Evolutionary conservation across 2,329 filamentous ascomycete species (phyloP).

Genomic region (Ilyonectria mors-panacis): DNA sequence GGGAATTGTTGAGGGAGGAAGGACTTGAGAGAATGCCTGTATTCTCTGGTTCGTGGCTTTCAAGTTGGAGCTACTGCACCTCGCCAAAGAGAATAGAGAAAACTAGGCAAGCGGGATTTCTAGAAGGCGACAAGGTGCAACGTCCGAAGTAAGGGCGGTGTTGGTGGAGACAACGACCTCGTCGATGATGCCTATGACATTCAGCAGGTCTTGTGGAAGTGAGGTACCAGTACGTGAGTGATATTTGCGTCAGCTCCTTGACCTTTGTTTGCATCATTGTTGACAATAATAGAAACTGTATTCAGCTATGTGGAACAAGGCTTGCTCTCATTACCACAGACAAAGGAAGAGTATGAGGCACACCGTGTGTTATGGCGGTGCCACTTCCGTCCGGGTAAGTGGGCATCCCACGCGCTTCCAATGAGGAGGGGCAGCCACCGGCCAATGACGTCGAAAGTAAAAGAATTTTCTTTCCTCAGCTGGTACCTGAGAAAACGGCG

Average conservation of each 20-base stretch:
- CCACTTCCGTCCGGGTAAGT: constrained; percentile 36
- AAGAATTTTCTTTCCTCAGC: constrained; percentile 31
- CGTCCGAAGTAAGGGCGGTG: constrained; percentile 21
- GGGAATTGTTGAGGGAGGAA: background rate
- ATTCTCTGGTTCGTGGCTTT: constrained; percentile 7
- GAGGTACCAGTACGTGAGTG: constrained; percentile 4
- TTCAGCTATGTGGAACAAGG: constrained; percentile 2
- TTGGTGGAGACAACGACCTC: constrained; percentile 6
- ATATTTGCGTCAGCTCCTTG: constrained; percentile 13
- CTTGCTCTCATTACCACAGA: constrained; percentile 12
- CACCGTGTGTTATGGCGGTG: constrained; percentile 33
- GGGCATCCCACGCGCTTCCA: constrained; percentile 5
- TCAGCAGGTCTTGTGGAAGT: constrained; percentile 4
- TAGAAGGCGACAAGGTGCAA: constrained; percentile 20
- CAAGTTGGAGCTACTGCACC: constrained; percentile 17
- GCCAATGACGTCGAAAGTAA: constrained; percentile 31
- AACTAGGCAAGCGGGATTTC: constrained; percentile 8
- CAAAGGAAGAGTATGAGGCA: background rate
- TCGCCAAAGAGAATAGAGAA: constrained; percentile 1
- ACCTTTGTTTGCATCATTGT: constrained; percentile 28
- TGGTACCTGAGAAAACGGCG: constrained; percentile 9
- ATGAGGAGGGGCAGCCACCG: background rate
- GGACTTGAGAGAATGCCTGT: background rate
- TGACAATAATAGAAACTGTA: constrained; percentile 29
- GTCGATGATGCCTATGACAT: background rate